Conservation (phyloP, 495 filamentous ascomycete species). For the Cairneyella variabilis region DNA sequence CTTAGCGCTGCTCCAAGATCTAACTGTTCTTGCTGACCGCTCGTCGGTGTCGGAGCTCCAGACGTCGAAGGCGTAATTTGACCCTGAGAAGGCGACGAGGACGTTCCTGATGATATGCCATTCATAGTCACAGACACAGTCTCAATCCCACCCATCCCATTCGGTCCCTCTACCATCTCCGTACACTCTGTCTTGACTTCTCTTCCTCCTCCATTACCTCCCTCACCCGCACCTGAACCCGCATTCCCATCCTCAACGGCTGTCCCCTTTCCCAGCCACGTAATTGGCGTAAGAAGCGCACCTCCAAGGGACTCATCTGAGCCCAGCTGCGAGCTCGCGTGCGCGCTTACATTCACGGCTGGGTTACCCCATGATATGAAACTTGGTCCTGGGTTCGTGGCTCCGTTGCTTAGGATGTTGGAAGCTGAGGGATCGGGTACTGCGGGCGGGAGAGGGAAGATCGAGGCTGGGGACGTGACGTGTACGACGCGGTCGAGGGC, state of each 20-base stretch:
- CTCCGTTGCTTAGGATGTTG: conserved; percentile 31
- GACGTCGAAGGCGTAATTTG: too few relatives aligned
- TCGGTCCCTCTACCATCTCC: conserved; percentile 66
- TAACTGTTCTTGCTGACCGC: conserved; percentile 1
- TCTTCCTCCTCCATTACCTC: conserved; percentile 45
- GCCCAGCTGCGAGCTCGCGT: conserved; percentile 48
- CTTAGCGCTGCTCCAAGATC: conserved; percentile 22
- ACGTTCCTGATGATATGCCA: conserved; percentile 45
- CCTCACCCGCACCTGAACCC: conserved; percentile 19
- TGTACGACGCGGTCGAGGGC: conserved; percentile 89
- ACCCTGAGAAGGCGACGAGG: conserved; percentile 26
- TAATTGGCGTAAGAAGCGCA: conserved; percentile 88
- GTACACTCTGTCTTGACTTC: conserved; percentile 63
- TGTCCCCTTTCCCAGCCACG: conserved; percentile 58
- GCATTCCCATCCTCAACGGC: conserved; percentile 3
- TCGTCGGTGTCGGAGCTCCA: too few relatives aligned
- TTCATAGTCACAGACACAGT: conserved; percentile 67
- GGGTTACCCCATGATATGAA: conserved; percentile 31
- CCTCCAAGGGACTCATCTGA: conserved; percentile 89
- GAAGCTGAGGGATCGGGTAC: conserved; percentile 44
- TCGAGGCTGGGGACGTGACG: conserved; percentile 75
- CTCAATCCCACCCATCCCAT: conserved; percentile 66
- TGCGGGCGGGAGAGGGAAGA: conserved; percentile 75
- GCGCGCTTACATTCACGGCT: conserved; percentile 29
- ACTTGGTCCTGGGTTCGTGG: conserved; percentile 18